Evolutionary conservation across 805 yeast species (phyloP), one percentile per base, ranked within the genome.

Genomic region (Barnettozyma siamensis): DNA sequence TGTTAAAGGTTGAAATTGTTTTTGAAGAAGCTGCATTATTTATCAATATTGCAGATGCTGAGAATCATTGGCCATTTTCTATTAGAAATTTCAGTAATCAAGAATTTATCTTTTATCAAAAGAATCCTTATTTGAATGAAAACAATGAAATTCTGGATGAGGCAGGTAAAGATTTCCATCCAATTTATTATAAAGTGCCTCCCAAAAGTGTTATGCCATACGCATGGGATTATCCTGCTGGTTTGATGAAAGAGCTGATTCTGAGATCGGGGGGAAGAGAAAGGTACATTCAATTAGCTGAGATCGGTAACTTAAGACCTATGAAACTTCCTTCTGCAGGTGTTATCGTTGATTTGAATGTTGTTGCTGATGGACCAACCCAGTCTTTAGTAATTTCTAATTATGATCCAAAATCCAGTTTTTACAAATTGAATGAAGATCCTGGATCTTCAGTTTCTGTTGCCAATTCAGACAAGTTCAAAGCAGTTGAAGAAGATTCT

Each of bases 161-260:
- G 21, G 57, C 66, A 2, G 79, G 73, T 1, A 67, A 70, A 3
- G 72, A 73, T 11, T 89, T 83, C 63, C 80, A 77, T 47, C 96
- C 97, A 0, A 71, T 88, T 10, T 78, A 72, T 54, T 93, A 91
- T 59, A 74, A 77, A 35, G 72, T 94, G 11, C 97, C 98, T 0
- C 79, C 95, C 1, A 78, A 78, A 54, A 85, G 96, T 63, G 95
- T 88, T 2, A 93, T 93, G 98, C 96, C 98, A 0, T 93, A 93
- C 60, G 87, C 99, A 0, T 93, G 96, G 89, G 99, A 93, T 59
- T 93, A 76, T 63, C 99, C 99, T 1, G 88, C 94, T 39, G 97
- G 96, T 0, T 66, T 76, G 9, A 74, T 82, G 35, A 89, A 88
- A 59, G 96, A 89, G 55, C 63, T 93, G 26, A 72, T 88, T 4